Percentiles rank a stretch among this genome's conserved stretches.
Conservation (phyloP, 108 stramenopile genomes). For the Cyclotella baltica region DNA sequence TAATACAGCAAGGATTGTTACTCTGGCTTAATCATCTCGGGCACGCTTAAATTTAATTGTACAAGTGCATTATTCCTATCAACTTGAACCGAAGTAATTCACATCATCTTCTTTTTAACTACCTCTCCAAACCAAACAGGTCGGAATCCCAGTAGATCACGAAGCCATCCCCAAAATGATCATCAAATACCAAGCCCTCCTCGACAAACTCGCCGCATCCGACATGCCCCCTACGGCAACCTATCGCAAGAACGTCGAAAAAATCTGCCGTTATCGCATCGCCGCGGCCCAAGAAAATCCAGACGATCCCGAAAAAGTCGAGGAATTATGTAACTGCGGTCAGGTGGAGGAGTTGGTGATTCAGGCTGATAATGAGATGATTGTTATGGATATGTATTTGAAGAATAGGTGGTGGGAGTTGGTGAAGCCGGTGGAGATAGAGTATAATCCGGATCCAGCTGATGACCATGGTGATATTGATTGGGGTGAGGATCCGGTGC, state of each 20-base stretch:
- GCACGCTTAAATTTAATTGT: no score
- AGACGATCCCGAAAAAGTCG: constrained; percentile 88
- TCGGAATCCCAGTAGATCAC: constrained; percentile 86
- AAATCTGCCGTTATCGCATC: constrained; percentile 83
- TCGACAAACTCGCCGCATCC: constrained; percentile 83
- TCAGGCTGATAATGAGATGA: constrained; percentile 92
- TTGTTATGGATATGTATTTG: constrained; percentile 88
- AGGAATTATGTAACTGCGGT: constrained; percentile 87
- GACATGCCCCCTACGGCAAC: constrained; percentile 89
- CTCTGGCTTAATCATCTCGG: no score
- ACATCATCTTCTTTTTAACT: no score
- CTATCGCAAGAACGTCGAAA: constrained; percentile 87
- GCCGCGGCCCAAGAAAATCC: constrained; percentile 68
- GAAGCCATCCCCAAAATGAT: constrained; percentile 88
- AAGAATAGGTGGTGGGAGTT: constrained; percentile 83
- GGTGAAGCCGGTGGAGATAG: constrained; percentile 61
- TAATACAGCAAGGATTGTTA: no score
- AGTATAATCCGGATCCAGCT: constrained; percentile 68
- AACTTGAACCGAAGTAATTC: not conserved
- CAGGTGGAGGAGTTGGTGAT: constrained; percentile 93
- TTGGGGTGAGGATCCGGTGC: constrained; percentile 49
- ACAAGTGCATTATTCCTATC: not conserved
- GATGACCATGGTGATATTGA: constrained; percentile 58
- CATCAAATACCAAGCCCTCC: constrained; percentile 78
- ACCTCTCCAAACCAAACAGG: constrained; percentile 47